Base-by-base conservation (phyloP, 805 yeast genomes). In the Torulaspora maleeae region DNA sequence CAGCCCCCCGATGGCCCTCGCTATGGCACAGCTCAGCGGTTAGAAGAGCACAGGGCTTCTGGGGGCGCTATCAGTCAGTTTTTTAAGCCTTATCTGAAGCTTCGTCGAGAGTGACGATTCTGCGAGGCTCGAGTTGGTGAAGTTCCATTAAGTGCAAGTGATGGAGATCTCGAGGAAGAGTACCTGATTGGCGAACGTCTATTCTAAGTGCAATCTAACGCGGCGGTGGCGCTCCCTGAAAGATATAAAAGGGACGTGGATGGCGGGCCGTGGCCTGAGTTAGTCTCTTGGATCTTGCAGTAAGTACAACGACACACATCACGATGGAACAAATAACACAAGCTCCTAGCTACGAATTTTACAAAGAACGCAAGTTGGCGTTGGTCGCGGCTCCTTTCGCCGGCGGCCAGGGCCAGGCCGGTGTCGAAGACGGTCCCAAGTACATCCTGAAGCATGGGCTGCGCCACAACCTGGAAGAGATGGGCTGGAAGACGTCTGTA, bases 401-500 rank as follows among this genome's bases (percentile, higher is more conserved):
- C 29, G 98, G 97, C 19, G 99, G 99, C 50, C 99, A 91, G 67
- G 90, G 88, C 33, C 86, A 87, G 61, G 77, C 81, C 19, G 99
- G 99, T 52, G 97, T 91, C 32, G 99, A 91, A 61, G 76, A 79
- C 41, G 99, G 97, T 28, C 98, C 99, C n/a, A 77, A 80, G 48
- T 83, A 79, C 65, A 71, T 91, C 53, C 65, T 89, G 38, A 76
- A 83, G 50, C 77, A 79, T 43, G 96, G 96, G 3, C 72, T 91
- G 47, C 71, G 77, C 49, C 53, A 72, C 20, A 84, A 85, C 57
- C 61, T 91, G 44, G 67, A 77, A 50, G 68, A 71, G 1, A 72
- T 91, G 38, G 95, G 91, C 17, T 91, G 96, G 96, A 63, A 71
- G 11, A 73, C 80, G 12, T 50, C 66, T 1, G 55, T 82, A 22